Evolutionary conservation across 2,329 filamentous ascomycete genomes (phyloP), one percentile per base, ranked within the genome.

Genomic region (Fusarium begoniae): DNA sequence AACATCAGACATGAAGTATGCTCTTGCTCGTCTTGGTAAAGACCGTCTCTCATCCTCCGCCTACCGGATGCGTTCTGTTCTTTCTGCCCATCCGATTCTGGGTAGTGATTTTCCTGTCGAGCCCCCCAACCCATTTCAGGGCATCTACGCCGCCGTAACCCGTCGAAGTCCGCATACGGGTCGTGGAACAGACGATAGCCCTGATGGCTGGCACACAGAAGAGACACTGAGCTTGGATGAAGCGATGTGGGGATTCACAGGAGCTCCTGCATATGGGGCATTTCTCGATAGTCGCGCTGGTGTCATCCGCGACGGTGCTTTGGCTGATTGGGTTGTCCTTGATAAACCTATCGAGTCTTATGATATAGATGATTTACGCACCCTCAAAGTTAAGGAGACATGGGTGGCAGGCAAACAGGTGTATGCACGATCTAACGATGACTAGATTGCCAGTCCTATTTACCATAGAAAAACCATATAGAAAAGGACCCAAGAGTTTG

Each of bases 61-160:
- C 3, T 94, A 94, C 80, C 86, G 90, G 28, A 93, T 93, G 91
- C 84, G 84, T 17, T 90, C 89, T 1, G 81, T 93, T 4, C 84
- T 92, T 4, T 83, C 87, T 30, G 78, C 87, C 18, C 80, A 80
- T 0, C 88, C 89, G 8, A 82, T 93, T 2, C 84, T 94, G 4
- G 92, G 92, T 6, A 92, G 90, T 55, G 92, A 93, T 76, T 93
- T 93, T 74, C 92, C 92, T 43, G 91, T 94, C 13, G 91, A 93
- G 79, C 91, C 91, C 6, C 87, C 91, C 0, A 88, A 89, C 75
- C 90, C 91, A 5, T 91, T 92, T 72, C 87, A 91, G 63, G 92
- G 91, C 24, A 89, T 93, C 44, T 93, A 92, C 75, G 91, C 91
- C 8, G 92, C 92, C 6, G 86, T 92, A 5, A 87, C 90, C 18